These are phyloP conservation scores for Pleurotus tuber-regium DNA, from an alignment of 768 basidiomycete species.

Conservation along the genomic window DNA sequence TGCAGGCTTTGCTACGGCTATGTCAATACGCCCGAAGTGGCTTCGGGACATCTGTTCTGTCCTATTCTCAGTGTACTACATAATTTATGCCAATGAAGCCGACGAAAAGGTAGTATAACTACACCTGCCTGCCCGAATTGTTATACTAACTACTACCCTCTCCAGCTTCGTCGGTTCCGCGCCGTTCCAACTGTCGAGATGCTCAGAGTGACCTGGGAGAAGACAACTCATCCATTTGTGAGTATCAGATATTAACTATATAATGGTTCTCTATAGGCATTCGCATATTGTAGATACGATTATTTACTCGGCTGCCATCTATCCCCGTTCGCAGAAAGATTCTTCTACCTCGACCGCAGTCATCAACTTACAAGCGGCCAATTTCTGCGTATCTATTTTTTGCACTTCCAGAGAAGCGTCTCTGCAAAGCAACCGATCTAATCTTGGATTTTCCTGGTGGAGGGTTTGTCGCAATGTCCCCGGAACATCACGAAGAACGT, in stretches of 20 bases:
- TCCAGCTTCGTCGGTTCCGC: conserved; percentile 84
- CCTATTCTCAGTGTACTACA: conserved; percentile 87
- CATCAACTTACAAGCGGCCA: conserved; percentile 76
- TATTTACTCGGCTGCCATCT: conserved; percentile 57
- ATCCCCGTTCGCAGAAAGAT: conserved; percentile 72
- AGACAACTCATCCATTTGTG: conserved; percentile 91
- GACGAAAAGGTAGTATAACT: conserved; percentile 83
- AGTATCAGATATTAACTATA: conserved; percentile 20
- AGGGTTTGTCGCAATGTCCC: conserved; percentile 95
- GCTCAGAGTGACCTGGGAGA: conserved; percentile 96
- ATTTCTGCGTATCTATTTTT: conserved; percentile 86
- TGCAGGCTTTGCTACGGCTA: conserved; percentile 95
- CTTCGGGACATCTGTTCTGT: conserved; percentile 84
- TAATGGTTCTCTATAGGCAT: conserved; percentile 1
- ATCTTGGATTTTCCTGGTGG: conserved; percentile 95
- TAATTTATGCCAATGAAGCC: conserved; percentile 80
- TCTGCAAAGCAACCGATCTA: conserved; percentile 70
- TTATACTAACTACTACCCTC: neutral
- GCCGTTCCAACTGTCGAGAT: conserved; percentile 96
- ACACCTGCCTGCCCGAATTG: neutral
- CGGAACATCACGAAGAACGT: conserved; percentile 95
- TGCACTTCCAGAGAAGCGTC: conserved; percentile 59
- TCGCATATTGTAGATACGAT: conserved; percentile 53
- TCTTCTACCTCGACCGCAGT: conserved; percentile 75
- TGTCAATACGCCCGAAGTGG: conserved; percentile 91